A percentile compares a stretch with the other conserved stretches of the same genome.
phyloP scores from a whole-genome alignment of 2,329 filamentous ascomycete species.

The Neonectria sp. region DNA sequence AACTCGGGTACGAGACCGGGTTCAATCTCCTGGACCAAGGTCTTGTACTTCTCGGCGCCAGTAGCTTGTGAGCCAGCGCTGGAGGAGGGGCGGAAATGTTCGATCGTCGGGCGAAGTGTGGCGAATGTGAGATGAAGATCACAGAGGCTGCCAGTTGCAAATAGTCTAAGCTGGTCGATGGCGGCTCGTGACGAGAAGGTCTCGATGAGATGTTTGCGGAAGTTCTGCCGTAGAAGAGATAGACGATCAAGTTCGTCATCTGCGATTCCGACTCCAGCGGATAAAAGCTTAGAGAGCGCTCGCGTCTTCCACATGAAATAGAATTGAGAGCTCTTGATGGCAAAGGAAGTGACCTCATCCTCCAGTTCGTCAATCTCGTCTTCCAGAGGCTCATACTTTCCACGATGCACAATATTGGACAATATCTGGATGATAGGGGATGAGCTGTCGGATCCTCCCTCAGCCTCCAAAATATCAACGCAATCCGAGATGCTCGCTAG shows the following conservation, averaged over 20 bases:
- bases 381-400: constrained; percentile 77
- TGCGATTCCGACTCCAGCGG: constrained; percentile 68
- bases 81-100: constrained; percentile 54
- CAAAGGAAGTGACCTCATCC: constrained; percentile 82
- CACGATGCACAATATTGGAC: constrained; percentile 80
- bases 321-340: constrained; percentile 83
- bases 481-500: constrained; percentile 86
- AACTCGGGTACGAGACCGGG: constrained; percentile 76
- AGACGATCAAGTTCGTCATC: constrained; percentile 73
- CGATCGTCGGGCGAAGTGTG: constrained; percentile 73
- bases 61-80: constrained; percentile 41
- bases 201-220: constrained; percentile 75
- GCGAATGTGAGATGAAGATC: constrained; percentile 88
- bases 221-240: constrained; percentile 68
- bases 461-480: constrained; percentile 79
- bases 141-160: constrained; percentile 82
- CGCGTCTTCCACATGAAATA: constrained; percentile 97
- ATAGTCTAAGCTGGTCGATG: constrained; percentile 84
- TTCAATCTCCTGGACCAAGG: constrained; percentile 78
- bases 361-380: constrained; percentile 83
- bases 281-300: constrained; percentile 68
- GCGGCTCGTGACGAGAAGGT: constrained; percentile 77
- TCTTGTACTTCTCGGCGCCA: constrained; percentile 51
- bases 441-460: constrained; percentile 63
- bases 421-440: constrained; percentile 77